Conservation (phyloP, 805 yeast species). For the Saturnispora quitensis region DNA sequence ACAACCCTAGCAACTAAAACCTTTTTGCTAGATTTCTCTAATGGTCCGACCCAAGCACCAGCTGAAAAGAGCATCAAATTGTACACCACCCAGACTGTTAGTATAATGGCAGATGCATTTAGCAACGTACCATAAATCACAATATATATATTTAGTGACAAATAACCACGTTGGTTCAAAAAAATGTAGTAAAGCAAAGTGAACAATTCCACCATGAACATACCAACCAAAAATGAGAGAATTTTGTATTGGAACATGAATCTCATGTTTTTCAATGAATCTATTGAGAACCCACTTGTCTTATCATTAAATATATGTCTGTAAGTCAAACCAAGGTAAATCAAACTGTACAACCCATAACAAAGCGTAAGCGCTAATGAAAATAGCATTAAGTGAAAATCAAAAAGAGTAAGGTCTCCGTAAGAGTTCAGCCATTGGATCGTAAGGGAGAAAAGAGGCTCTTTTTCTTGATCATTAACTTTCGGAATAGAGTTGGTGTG, state of each 20-base stretch:
- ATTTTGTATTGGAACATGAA: background rate
- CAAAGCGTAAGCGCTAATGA: background rate
- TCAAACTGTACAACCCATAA: background rate
- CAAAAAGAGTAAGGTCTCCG: background rate
- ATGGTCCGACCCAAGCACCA: background rate
- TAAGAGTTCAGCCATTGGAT: background rate
- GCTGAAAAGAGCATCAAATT: background rate
- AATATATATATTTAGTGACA: background rate
- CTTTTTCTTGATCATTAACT: background rate
- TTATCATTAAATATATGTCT: background rate
- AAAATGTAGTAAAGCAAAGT: background rate
- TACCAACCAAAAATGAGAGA: background rate
- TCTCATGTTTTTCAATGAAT: background rate
- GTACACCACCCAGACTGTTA: background rate
- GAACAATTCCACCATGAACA: background rate
- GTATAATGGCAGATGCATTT: background rate
- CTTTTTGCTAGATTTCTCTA: background rate
- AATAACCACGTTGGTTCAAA: background rate
- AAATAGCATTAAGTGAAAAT: background rate
- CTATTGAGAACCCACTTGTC: background rate
- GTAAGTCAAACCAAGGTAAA: background rate
- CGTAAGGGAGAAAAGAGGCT: background rate
- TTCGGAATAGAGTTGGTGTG: slow-evolving; percentile 13
- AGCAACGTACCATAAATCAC: background rate
- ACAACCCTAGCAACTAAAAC: background rate